Base-by-base conservation (phyloP, 257 asterid species). In the Forsythia suspensa region DNA sequence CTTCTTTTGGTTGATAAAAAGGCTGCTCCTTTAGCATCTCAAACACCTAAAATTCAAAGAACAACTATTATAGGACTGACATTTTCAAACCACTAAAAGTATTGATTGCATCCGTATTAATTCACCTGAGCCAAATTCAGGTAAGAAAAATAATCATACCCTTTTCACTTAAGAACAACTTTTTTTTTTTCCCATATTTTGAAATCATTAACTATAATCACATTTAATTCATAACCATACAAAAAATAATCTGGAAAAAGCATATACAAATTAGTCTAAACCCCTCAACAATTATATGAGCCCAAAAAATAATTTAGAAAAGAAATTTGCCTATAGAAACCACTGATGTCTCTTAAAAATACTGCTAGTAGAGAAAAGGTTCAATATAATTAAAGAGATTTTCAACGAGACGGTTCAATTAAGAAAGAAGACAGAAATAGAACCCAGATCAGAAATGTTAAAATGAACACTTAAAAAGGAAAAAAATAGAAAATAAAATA, bases 1-100 rank as follows among this genome's bases (percentile, higher is more conserved):
- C 97, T 82, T 93, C 97, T 81, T 92, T 95, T 6, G 97, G 97
- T 34, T 84, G 90, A 86, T 93, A 95, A 83, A 93, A 95, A 12
- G 92, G 86, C 76, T 93, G 99, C 74, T 74, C 78, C 87, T 77
- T 93, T 36, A 95, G 84, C 98, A 93, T 91, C 88, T 87, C 97
- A 87, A 95, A 92, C 52, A 95, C 97, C 98, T 95, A 78, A 46
- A 70, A 18, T 42, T 24, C 20, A 61, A 71, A 66, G 2, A 13
- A 63, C 70, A 63, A 61, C 13, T 21, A 61, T 61, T 20, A 61
- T 57, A 16, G 66, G 24, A n/a, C 29, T 11, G 13, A 13, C 15
- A 10, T 3, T 13, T 48, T 48, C 18, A 18, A 51, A 51, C n/a
- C n/a, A 12, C 59, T 12, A 13, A 51, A 51, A 12, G 2, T 13